Evolutionary conservation across 129 eudicot genomes (phyloP), one percentile per base, ranked within the genome.

Genomic region (Centrapalus pauciflorus): DNA sequence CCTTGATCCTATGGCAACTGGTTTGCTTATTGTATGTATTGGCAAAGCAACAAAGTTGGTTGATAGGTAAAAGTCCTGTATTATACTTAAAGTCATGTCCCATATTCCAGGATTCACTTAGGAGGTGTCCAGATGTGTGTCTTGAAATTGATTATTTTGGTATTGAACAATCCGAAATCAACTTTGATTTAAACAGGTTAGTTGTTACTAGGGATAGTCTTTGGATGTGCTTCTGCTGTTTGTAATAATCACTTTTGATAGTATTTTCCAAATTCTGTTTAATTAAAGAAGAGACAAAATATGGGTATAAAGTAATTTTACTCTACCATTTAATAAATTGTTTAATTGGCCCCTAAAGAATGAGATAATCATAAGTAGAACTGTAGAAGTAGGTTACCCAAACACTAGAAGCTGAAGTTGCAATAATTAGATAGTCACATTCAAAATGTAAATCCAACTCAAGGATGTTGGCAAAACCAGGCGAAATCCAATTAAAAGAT

Each of bases 1-100:
- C 10, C 92, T 93, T 40, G 96, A 89, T 89, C 96, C 96, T 62
- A 93, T 93, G 95, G 96, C 99, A 64, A 93, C 96, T 63, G 96
- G 99, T 67, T 84, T 89, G 69, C 75, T 93, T 79, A 93, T 93
- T 28, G 95, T 89, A 49, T 93, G 98, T 69, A 84, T 93, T 52
- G 98, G 98, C 64, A 93, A 89, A 84, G 87, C 98, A 41, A 93
- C 98, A 38, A 93, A 93, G 85, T 27, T 88, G 58, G 96, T 86
- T 37, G 98, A 89, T 64, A 82, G 92, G 98, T 93, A 79, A 23
- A 26, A 29, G 17, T 59, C 17, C n/a, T n/a, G n/a, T 43, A 23
- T 21, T 76, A 32, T 64, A 61, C 19, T 46, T 66, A 56, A 20
- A n/a, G n/a, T n/a, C n/a, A n/a, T n/a, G n/a, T n/a, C n/a, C n/a